These are phyloP conservation scores for Cladophialophora carrionii DNA, from an alignment of 2,329 filamentous ascomycete genomes.

Conservation along the genomic window DNA sequence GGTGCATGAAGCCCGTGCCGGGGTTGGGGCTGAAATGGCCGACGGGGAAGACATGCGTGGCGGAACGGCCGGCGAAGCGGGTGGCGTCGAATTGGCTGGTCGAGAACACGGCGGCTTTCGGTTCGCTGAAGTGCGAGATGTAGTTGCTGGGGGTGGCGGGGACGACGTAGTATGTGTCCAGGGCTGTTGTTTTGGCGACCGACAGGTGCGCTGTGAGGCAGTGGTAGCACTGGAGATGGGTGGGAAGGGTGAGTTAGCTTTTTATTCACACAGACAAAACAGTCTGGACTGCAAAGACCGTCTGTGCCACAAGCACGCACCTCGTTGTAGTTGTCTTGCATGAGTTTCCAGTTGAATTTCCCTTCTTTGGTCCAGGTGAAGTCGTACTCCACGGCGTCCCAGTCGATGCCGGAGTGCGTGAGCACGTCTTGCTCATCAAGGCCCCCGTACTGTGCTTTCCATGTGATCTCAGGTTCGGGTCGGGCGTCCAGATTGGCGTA, in stretches of 20 bases:
- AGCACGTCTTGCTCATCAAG: slow-evolving; percentile 54
- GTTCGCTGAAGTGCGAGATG: slow-evolving; percentile 53
- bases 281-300: no score
- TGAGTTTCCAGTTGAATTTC: slow-evolving; percentile 35
- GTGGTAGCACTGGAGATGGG: slow-evolving; percentile 56
- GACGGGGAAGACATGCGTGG: slow-evolving; percentile 43
- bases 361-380: slow-evolving; percentile 40
- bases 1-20: slow-evolving; percentile 25
- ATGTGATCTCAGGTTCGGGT: slow-evolving; percentile 22
- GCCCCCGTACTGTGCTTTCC: slow-evolving; percentile 28
- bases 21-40: slow-evolving; percentile 29
- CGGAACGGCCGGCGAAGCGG: slow-evolving; percentile 45
- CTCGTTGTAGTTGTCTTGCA: slow-evolving; percentile 62
- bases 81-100: slow-evolving; percentile 40
- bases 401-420: slow-evolving; percentile 56
- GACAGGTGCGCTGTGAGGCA: slow-evolving; percentile 62
- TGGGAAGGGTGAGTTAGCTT: background rate
- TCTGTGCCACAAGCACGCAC: slow-evolving; percentile 23
- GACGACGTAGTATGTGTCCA: slow-evolving; percentile 59
- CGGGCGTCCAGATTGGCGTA: slow-evolving; percentile 61
- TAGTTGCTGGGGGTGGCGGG: slow-evolving; percentile 58
- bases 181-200: slow-evolving; percentile 58
- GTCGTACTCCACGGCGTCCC: slow-evolving; percentile 57
- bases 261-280: background rate
- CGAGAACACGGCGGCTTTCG: slow-evolving; percentile 37